phyloP scores from a whole-genome alignment of 2,329 filamentous ascomycete species.

The Gnomoniopsis sp. region DNA sequence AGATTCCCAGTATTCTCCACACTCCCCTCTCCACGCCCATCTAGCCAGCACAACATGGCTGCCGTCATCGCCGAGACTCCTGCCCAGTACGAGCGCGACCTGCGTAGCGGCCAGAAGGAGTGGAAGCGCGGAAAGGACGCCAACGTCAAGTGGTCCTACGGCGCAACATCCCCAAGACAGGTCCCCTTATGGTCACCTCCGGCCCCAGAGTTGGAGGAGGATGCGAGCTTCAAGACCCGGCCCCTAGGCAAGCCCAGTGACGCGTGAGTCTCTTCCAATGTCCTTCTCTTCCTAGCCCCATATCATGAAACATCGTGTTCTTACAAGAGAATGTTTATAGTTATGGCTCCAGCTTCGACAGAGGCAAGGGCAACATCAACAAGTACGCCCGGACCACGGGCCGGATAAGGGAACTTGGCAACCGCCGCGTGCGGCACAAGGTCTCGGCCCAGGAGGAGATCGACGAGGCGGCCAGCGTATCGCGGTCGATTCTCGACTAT shows the following conservation, averaged over 20 bases:
- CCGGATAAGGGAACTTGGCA: conserved; percentile 22
- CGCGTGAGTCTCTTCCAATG: conserved; percentile 27
- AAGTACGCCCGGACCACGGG: conserved; percentile 29
- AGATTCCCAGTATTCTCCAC: not conserved
- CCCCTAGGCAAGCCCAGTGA: conserved; percentile 29
- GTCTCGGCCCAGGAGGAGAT: conserved; percentile 33
- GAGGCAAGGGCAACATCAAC: conserved; percentile 33
- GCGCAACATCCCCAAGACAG: conserved; percentile 19
- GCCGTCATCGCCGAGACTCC: conserved; percentile 20
- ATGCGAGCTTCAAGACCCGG: conserved; percentile 30
- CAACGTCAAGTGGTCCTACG: conserved; percentile 39
- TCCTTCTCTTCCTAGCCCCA: not conserved
- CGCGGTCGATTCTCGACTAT: conserved; percentile 33
- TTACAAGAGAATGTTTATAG: conserved; percentile 10
- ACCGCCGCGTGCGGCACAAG: conserved; percentile 30
- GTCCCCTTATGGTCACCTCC: not conserved
- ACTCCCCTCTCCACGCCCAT: not conserved
- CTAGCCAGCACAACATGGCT: conserved; percentile 21
- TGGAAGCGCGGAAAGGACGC: conserved; percentile 43
- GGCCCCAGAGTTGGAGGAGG: conserved; percentile 20
- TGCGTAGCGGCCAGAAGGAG: conserved; percentile 40
- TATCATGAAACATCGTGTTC: conserved; percentile 5
- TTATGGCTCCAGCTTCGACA: conserved; percentile 13
- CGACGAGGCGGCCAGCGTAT: conserved; percentile 31
- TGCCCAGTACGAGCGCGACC: conserved; percentile 35